phyloP scores from a whole-genome alignment of 257 asterid genomes.

The Jasminum sambac region DNA sequence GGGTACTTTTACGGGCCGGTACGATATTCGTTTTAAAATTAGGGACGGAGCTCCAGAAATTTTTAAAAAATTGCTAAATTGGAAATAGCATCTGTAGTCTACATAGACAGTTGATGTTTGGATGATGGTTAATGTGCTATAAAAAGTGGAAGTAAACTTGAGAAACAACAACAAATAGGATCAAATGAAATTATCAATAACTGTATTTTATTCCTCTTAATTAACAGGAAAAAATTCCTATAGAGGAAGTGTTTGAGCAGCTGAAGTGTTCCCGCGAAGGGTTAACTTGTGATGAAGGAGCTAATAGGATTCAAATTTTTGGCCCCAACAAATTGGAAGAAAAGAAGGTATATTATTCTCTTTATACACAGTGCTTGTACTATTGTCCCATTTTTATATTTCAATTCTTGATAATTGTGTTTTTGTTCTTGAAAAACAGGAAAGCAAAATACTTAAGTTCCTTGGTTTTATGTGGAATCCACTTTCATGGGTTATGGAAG shows the following conservation, averaged over 20 bases:
- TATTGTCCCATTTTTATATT: background rate
- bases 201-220: background rate
- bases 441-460: constrained; percentile 88
- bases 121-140: background rate
- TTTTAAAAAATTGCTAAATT: no score
- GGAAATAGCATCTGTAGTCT: no score
- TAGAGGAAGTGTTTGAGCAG: constrained; percentile 93
- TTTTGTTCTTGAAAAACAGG: constrained; percentile 38
- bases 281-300: constrained; percentile 69
- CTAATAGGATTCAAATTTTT: constrained; percentile 82
- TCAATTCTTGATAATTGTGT: constrained; percentile 4
- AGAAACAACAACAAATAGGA: background rate
- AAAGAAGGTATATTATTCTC: constrained; percentile 55
- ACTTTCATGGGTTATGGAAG: constrained; percentile 99
- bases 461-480: constrained; percentile 99
- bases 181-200: no score
- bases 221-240: constrained; percentile 98
- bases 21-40: no score
- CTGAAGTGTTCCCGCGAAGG: constrained; percentile 89
- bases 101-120: background rate
- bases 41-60: no score
- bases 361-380: constrained; percentile 5
- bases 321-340: constrained; percentile 98
- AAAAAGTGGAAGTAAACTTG: background rate
- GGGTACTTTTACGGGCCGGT: no score